Evolutionary conservation across 495 filamentous ascomycete genomes (phyloP), one percentile per base, ranked within the genome.

Genomic region (Neurospora sp.): DNA sequence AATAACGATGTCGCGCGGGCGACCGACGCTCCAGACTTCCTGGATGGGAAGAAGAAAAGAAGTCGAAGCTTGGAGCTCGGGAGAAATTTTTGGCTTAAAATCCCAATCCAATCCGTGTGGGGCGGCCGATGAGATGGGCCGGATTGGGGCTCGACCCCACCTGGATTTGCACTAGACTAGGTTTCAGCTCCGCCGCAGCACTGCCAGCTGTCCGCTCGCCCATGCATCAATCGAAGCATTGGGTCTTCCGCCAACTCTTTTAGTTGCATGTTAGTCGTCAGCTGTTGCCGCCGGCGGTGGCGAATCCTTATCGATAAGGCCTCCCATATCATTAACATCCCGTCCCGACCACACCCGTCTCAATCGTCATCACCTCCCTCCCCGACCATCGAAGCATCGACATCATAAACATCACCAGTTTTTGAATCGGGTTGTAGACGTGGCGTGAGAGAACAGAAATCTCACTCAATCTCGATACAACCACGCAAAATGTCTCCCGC

Each of bases 401-500:
- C 27, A 22, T 53, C n/a, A 61, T 16, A 35, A 66, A 18, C 27
- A 66, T 35, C 14, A 7, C 35, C 53, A 9, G 14, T 1, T 18
- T 9, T 37, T 18, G 3, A 14, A 7, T 66, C 27, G 14, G 18
- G 3, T 35, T 35, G 14, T 16, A 35, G 27, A 66, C 14, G 18
- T 66, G 27, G 18, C 18, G 53, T 35, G 14, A 27, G 53, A 66
- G 27, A 16, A 66, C 53, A 14, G 6, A 66, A 66, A 66, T 35
- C 27, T 66, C 14, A 66, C 53, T 18, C 27, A 10, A 66, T 18
- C 53, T 35, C 53, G 53, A 66, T 66, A 69, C 42, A 68, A 53
- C 18, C 66, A 69, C 74, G 75, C 77, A 85, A 74, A 73, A 94
- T 94, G 92, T 86, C 91, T 83, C 85, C 89, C 76, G 69, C 76